Percentiles rank a stretch among this genome's conserved stretches.
Evolutionary conservation across 176 grass and related monocot species (phyloP).

Genomic region (Zoysia pacifica): DNA sequence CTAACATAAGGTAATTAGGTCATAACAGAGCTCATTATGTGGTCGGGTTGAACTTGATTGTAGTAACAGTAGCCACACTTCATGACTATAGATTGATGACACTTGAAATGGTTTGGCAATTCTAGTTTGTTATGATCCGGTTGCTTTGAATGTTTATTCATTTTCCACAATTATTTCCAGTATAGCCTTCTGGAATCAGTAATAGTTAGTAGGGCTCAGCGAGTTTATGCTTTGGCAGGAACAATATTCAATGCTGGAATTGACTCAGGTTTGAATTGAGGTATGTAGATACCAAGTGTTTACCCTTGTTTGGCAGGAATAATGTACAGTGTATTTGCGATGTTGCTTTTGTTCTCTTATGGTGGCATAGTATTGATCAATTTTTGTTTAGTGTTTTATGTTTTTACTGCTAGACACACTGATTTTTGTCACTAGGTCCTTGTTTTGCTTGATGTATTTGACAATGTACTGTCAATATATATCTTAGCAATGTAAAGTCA

Average conservation of each 20-base stretch:
- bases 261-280: background rate
- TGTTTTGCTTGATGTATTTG: constrained; percentile 1
- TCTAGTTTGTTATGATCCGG: background rate
- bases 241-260: background rate
- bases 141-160: background rate
- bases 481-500: background rate
- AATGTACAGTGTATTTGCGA: constrained; percentile 2
- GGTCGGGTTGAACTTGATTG: constrained; percentile 21
- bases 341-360: constrained; percentile 15
- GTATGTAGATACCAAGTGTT: background rate
- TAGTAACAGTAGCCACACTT: constrained; percentile 22
- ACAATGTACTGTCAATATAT: background rate
- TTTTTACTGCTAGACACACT: constrained; percentile 1
- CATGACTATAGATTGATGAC: background rate
- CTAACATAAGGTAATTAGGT: background rate
- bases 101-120: background rate
- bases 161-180: constrained; percentile 2
- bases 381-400: constrained; percentile 9
- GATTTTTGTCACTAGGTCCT: background rate
- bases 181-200: background rate
- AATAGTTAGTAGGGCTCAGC: constrained; percentile 10
- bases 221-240: constrained; percentile 8
- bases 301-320: background rate
- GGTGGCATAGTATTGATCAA: background rate
- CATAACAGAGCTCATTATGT: background rate